phyloP scores from a whole-genome alignment of 805 yeast genomes.

The Saturnispora dispora region DNA sequence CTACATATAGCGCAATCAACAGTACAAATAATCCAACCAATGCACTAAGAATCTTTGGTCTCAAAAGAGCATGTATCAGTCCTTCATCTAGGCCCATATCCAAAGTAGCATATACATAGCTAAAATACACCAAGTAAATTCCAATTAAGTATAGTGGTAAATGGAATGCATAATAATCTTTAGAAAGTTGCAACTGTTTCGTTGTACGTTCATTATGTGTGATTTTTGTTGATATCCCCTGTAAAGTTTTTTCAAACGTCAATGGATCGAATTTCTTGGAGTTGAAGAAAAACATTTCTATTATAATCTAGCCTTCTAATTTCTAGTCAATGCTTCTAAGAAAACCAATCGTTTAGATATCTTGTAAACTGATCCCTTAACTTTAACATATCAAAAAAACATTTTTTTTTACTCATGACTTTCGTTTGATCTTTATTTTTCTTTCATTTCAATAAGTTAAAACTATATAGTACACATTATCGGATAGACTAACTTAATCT shows the following conservation, averaged over 20 bases:
- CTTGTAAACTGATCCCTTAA: not conserved
- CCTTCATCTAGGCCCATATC: not conserved
- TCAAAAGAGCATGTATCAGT: not conserved
- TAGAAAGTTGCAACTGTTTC: conserved; percentile 13
- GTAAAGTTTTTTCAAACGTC: conserved; percentile 35
- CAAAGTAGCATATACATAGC: conserved; percentile 14
- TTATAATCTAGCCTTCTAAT: not conserved
- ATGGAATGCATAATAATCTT: conserved; percentile 13
- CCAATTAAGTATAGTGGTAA: conserved; percentile 16
- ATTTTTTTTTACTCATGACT: not conserved
- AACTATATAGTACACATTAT: not conserved
- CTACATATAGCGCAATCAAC: conserved; percentile 8
- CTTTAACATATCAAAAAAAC: not conserved
- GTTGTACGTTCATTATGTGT: conserved; percentile 19
- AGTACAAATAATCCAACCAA: conserved; percentile 6
- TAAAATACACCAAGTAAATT: conserved; percentile 19
- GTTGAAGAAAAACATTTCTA: conserved; percentile 13
- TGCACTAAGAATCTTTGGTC: conserved; percentile 12
- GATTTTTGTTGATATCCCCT: conserved; percentile 30
- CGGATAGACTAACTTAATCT: not conserved
- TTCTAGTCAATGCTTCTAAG: not conserved
- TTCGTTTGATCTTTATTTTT: not conserved
- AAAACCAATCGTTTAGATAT: too few relatives aligned
- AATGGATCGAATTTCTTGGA: conserved; percentile 34
- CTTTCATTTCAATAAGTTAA: not conserved